These are phyloP conservation scores for Camillea tinctor DNA, from an alignment of 2,329 filamentous ascomycete genomes.

Conservation along the genomic window DNA sequence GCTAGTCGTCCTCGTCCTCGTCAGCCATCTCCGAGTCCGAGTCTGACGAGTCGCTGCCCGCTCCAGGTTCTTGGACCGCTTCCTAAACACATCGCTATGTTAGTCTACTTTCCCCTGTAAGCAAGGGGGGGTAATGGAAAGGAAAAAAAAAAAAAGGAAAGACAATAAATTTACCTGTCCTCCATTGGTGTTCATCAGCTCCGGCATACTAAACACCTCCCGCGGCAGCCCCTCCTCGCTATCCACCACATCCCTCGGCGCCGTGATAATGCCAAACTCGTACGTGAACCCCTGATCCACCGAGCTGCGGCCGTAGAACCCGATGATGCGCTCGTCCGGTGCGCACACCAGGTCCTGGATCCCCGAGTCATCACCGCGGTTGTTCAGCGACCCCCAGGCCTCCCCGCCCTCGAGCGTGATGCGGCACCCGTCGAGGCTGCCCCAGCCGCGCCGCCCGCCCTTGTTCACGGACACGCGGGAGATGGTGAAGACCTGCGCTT, in stretches of 20 bases:
- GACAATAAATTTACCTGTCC: background rate
- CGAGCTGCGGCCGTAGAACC: constrained; percentile 43
- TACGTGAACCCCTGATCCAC: constrained; percentile 22
- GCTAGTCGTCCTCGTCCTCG: background rate
- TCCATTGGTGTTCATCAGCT: constrained; percentile 29
- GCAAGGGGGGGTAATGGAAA: background rate
- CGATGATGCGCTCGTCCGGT: constrained; percentile 40
- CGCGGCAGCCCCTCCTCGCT: constrained; percentile 35
- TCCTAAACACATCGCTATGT: too few species aligned
- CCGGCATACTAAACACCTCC: constrained; percentile 39
- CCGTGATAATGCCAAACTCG: constrained; percentile 50
- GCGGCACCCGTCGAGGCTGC: constrained; percentile 20
- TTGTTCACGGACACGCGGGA: constrained; percentile 32
- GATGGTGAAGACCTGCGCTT: constrained; percentile 24
- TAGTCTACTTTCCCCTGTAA: background rate
- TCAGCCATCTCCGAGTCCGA: background rate
- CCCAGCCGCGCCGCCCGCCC: background rate
- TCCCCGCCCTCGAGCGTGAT: constrained; percentile 23
- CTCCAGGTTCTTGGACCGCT: too few species aligned
- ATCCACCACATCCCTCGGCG: constrained; percentile 33
- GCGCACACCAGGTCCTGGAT: constrained; percentile 30
- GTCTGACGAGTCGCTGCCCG: background rate
- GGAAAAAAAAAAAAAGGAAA: background rate
- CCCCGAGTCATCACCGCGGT: constrained; percentile 10
- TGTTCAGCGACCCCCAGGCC: constrained; percentile 12